These are phyloP conservation scores for Yarrowia sp. DNA, from an alignment of 805 yeast species.

Conservation along the genomic window DNA sequence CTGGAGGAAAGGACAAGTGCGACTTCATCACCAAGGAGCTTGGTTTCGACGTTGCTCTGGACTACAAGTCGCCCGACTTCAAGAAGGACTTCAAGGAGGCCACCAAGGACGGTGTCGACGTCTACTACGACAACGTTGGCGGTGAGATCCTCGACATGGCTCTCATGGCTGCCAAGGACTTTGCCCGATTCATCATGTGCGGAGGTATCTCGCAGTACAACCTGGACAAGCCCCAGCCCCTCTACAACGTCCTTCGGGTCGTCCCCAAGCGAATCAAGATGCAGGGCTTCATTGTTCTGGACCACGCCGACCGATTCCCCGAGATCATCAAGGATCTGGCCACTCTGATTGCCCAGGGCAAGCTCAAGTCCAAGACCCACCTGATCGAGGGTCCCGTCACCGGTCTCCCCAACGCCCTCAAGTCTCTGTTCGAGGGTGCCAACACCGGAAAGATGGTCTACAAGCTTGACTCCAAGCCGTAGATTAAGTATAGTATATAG, in stretches of 20 bases:
- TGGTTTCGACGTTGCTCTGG: conserved; percentile 79
- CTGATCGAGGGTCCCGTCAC: conserved; percentile 37
- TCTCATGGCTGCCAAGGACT: conserved; percentile 30
- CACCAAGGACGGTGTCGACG: conserved; percentile 50
- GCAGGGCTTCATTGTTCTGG: conserved; percentile 39
- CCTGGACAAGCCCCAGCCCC: conserved; percentile 33
- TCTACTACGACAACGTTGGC: conserved; percentile 52
- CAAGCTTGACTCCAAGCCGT: conserved; percentile 19
- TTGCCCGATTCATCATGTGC: conserved; percentile 40
- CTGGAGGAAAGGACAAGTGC: conserved; percentile 78
- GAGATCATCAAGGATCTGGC: conserved; percentile 35
- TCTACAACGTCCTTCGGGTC: conserved; percentile 12
- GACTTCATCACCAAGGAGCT: conserved; percentile 61
- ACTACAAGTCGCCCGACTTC: conserved; percentile 49
- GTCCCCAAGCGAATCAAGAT: conserved; percentile 38
- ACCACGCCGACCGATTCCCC: conserved; percentile 32
- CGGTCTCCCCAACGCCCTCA: conserved; percentile 37
- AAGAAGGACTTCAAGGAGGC: conserved; percentile 47
- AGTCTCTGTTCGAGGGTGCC: conserved; percentile 37
- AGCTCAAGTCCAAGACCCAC: conserved; percentile 27
- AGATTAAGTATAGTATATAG: background rate
- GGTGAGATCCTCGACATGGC: conserved; percentile 40
- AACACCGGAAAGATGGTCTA: conserved; percentile 39
- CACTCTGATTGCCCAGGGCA: conserved; percentile 14
- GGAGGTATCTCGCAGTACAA: conserved; percentile 39